These are phyloP conservation scores for Fusarium staphyleae DNA, from an alignment of 2,329 filamentous ascomycete species.

Conservation along the genomic window DNA sequence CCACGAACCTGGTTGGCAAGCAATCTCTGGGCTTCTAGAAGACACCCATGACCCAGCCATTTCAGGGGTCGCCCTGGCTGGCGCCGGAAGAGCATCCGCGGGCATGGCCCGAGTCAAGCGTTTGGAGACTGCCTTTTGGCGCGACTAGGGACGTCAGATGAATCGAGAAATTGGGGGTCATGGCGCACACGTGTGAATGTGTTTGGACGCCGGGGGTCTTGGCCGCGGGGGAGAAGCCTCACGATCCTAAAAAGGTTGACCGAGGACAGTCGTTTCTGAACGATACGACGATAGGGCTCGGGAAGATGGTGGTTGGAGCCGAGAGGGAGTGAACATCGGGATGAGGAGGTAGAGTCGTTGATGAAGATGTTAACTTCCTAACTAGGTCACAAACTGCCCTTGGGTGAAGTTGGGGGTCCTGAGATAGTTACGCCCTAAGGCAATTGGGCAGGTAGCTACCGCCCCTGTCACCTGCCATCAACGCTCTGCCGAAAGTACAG, in stretches of 20 bases:
- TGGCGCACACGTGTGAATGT: slow-evolving; percentile 33
- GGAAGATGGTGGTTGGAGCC: too few relatives aligned
- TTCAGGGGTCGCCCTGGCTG: slow-evolving; percentile 29
- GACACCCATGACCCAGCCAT: slow-evolving; percentile 26
- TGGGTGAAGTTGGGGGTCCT: too few relatives aligned
- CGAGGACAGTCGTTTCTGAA: slow-evolving; percentile 7
- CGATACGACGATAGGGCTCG: not conserved
- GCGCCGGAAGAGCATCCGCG: slow-evolving; percentile 37
- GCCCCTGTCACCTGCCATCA: slow-evolving; percentile 12
- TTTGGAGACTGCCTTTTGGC: slow-evolving; percentile 16
- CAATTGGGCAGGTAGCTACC: not conserved
- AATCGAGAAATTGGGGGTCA: slow-evolving; percentile 23
- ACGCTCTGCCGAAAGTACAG: too few relatives aligned
- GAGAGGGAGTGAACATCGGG: too few relatives aligned
- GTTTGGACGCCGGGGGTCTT: slow-evolving; percentile 20
- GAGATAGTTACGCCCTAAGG: too few relatives aligned
- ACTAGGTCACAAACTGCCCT: too few relatives aligned
- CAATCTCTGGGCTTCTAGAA: slow-evolving; percentile 41
- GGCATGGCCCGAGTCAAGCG: slow-evolving; percentile 30
- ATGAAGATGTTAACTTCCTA: too few relatives aligned
- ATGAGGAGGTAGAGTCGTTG: too few relatives aligned
- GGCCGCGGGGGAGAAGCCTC: slow-evolving; percentile 5
- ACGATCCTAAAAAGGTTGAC: slow-evolving; percentile 19
- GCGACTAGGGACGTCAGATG: slow-evolving; percentile 20
- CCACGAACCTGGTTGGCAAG: slow-evolving; percentile 15